phyloP scores from a whole-genome alignment of 2,329 filamentous ascomycete genomes.

The Aspergillus sp. region DNA sequence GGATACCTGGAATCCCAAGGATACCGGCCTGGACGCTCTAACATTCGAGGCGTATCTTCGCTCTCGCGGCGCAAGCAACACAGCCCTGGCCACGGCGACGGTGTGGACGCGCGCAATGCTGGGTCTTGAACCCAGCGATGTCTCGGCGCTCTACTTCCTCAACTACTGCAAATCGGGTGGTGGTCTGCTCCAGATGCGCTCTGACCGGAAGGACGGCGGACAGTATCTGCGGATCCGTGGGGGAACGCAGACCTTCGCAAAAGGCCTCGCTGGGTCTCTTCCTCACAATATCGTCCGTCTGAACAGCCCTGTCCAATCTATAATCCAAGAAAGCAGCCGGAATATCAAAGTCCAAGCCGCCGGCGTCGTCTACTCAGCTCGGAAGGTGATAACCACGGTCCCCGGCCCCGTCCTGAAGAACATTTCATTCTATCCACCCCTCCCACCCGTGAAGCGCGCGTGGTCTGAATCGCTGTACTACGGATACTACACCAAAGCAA shows the following conservation, averaged over 20 bases:
- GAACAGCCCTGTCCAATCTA: conserved; percentile 5
- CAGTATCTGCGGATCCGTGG: conserved; percentile 53
- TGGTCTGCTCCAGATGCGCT: conserved; percentile 54
- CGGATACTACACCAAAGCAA: conserved; percentile 55
- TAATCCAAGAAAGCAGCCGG: conserved; percentile 1
- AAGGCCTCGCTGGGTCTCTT: conserved; percentile 38
- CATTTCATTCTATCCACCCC: conserved; percentile 50
- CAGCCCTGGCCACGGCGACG: conserved; percentile 36
- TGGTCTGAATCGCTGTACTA: conserved; percentile 37
- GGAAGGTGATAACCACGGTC: conserved; percentile 52
- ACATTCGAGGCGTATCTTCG: conserved; percentile 42
- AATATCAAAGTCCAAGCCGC: neutral
- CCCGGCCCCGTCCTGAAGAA: conserved; percentile 48
- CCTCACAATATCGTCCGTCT: conserved; percentile 17
- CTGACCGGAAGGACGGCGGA: conserved; percentile 53
- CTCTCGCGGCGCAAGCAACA: conserved; percentile 29
- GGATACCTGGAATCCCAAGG: conserved; percentile 22
- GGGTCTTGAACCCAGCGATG: conserved; percentile 50
- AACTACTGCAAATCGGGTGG: conserved; percentile 29
- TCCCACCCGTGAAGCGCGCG: conserved; percentile 43
- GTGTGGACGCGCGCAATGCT: conserved; percentile 54
- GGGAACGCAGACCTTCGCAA: conserved; percentile 48
- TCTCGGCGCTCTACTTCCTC: conserved; percentile 56
- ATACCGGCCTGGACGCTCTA: conserved; percentile 34
- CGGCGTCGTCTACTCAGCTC: conserved; percentile 30